These are phyloP conservation scores for Stylonectria norvegica DNA, from an alignment of 2,329 filamentous ascomycete species.

Conservation along the genomic window DNA sequence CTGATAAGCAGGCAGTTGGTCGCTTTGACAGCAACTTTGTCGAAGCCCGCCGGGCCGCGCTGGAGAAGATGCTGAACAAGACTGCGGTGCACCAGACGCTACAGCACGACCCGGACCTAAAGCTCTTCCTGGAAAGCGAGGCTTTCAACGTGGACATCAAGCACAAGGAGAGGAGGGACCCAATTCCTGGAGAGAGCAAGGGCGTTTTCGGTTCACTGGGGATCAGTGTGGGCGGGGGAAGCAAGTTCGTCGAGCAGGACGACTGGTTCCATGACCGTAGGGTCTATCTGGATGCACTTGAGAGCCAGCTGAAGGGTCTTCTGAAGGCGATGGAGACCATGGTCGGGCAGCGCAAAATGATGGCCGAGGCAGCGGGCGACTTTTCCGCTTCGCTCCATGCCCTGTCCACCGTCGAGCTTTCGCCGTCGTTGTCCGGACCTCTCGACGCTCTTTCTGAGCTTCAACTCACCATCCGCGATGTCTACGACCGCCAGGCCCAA, in stretches of 20 bases:
- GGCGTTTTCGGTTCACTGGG: slow-evolving; percentile 86
- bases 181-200: slow-evolving; percentile 83
- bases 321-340: slow-evolving; percentile 94
- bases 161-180: slow-evolving; percentile 91
- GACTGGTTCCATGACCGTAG: slow-evolving; percentile 99
- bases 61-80: slow-evolving; percentile 98
- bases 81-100: slow-evolving; percentile 83
- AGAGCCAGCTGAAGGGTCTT: slow-evolving; percentile 84
- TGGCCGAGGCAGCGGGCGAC: slow-evolving; percentile 89
- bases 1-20: slow-evolving; percentile 96
- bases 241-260: slow-evolving; percentile 96
- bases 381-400: slow-evolving; percentile 92
- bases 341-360: slow-evolving; percentile 84
- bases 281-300: slow-evolving; percentile 89
- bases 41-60: slow-evolving; percentile 81
- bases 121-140: slow-evolving; percentile 95
- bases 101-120: slow-evolving; percentile 89
- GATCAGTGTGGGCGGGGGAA: slow-evolving; percentile 69
- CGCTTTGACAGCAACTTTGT: slow-evolving; percentile 97
- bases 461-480: slow-evolving; percentile 87
- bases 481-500: slow-evolving; percentile 95
- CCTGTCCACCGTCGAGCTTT: slow-evolving; percentile 87
- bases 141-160: slow-evolving; percentile 95
- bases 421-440: slow-evolving; percentile 80
- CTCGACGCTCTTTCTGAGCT: slow-evolving; percentile 89